phyloP scores from a whole-genome alignment of 352 stramenopile genomes.

The Pythium aristosporum region DNA sequence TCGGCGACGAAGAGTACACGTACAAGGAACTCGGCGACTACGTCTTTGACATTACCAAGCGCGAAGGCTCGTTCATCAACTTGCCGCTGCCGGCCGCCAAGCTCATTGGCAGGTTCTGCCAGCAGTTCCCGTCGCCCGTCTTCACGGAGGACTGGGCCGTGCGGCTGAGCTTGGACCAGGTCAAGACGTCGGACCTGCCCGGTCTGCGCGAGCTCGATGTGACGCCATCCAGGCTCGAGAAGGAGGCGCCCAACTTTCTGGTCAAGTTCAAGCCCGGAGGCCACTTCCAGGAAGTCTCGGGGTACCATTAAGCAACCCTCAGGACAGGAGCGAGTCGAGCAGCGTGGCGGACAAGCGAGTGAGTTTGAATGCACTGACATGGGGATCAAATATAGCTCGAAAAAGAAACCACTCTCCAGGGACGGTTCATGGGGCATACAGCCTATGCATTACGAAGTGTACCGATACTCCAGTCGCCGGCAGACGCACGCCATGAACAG shows the following conservation, averaged over 20 bases:
- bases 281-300: slow-evolving; percentile 92
- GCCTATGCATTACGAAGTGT: too few relatives aligned
- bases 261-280: slow-evolving; percentile 93
- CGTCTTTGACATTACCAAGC: slow-evolving; percentile 91
- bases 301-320: slow-evolving; percentile 67
- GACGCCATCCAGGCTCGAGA: slow-evolving; percentile 91
- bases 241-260: slow-evolving; percentile 94
- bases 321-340: neutral
- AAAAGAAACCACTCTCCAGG: too few relatives aligned
- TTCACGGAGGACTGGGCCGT: slow-evolving; percentile 81
- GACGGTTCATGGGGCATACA: too few relatives aligned
- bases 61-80: slow-evolving; percentile 75
- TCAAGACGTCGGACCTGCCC: slow-evolving; percentile 80
- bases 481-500: too few relatives aligned
- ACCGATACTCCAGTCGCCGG: too few relatives aligned
- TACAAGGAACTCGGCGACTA: slow-evolving; percentile 97
- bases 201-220: slow-evolving; percentile 84
- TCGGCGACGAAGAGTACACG: slow-evolving; percentile 95
- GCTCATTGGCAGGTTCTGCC: slow-evolving; percentile 74
- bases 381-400: neutral
- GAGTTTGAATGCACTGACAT: neutral
- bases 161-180: slow-evolving; percentile 73
- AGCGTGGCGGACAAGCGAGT: neutral
- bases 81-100: slow-evolving; percentile 74
- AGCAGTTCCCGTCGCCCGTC: slow-evolving; percentile 84